Evolutionary conservation across 139 green algal species (phyloP), one percentile per base, ranked within the genome.

Genomic region (Chlamydomonas sphaeroides): DNA sequence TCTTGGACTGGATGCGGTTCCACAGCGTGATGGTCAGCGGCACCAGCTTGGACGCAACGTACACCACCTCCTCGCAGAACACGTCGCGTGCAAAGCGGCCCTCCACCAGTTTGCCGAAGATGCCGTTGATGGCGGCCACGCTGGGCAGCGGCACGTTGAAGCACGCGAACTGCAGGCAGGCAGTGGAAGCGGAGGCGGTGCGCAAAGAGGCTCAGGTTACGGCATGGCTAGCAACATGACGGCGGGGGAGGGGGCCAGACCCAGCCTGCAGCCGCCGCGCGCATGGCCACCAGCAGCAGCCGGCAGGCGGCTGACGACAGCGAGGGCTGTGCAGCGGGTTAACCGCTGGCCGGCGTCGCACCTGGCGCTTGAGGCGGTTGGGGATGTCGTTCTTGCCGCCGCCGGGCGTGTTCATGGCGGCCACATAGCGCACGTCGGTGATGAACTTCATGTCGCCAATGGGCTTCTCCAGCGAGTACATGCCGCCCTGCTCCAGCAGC

Each of bases 361-460:
- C 65, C 65, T 75, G 79, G 77, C 96, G 93, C 91, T 99, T 99
- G 63, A 99, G 94, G 72, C 96, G 93, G 92, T 98, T 96, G 79
- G 96, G 96, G 35, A 99, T 91, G 87, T 98, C 95, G 84, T 98
- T 97, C 91, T 96, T 96, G 87, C 96, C 96, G 35, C 93, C 96
- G 38, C 92, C 95, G 36, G 96, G 95, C 30, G 86, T 85, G 84
- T 95, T 96, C 95, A 98, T 98, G 38, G 95, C 95, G 3, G 90
- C 95, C 61, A 98, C 77, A 88, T 97, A 98, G 48, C 88, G 70
- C 11, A 87, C 91, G 87, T 98, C 96, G 32, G 95, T 87, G 21
- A 98, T 89, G 68, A 92, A 94, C 89, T 98, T 98, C 92, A 98
- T 95, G 89, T 99, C 96, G 17, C 96, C 96, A 74, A 98, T 97